Evolutionary conservation across 2,329 filamentous ascomycete species (phyloP), one percentile per base, ranked within the genome.

Genomic region (Trichophyton rubrum): DNA sequence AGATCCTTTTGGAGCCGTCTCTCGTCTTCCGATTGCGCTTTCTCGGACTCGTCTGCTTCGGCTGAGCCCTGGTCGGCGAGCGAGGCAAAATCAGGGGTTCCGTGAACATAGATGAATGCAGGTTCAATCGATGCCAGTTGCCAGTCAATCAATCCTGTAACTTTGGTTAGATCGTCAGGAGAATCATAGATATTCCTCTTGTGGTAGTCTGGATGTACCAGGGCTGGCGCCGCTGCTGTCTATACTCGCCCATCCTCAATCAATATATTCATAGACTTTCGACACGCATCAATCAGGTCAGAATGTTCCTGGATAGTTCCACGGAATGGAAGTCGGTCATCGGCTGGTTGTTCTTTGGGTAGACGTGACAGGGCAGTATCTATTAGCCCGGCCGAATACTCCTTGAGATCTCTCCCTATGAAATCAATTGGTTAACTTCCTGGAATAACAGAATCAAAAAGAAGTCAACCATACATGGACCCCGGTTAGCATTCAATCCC

Each of bases 141-240:
- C 71, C 68, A 73, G 56, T 73, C 71, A 56, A 73, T 70, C 0
- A 74, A 33, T 9, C 66, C 65, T 2, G 70, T 71, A 22, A 73
- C 65, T 2, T 63, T 6, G 0, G 68, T 69, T 45, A 67, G 68
- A 7, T 72, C 70, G 8, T 68, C 62, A 3, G 62, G 49, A 2
- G 69, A 71, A 27, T 74, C 66, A 41, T 65, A 71, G 3, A 73
- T 71, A 51, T 73, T 73, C 30, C 71, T 60, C 57, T 66, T 70
- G 59, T 73, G 62, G 9, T 71, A 67, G 56, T 73, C 71, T 3
- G 69, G 59, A 58, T 73, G 70, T 27, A 69, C 55, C 3, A 72
- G 51, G 47, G 60, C 41, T 17, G 67, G 68, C 7, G 65, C 8
- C 2, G 11, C 22, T 2, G 47, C 64, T 1, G 64, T 51, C 56